Evolutionary conservation across 2,329 filamentous ascomycete species (phyloP).

Genomic region (Chaetomium olivaceum): DNA sequence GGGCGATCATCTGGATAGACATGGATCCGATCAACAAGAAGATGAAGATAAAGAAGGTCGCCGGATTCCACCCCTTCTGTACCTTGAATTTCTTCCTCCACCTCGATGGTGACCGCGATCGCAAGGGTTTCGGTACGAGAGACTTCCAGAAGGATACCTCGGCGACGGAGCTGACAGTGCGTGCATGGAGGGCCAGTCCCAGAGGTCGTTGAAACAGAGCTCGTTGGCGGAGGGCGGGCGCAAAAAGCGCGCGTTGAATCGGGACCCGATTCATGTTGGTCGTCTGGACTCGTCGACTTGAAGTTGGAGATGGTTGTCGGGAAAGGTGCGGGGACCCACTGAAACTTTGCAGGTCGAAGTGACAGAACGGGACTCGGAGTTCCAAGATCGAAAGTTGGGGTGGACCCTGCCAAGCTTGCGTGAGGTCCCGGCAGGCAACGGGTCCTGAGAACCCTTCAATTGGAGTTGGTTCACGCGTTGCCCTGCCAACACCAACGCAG

Average conservation of each 20-base stretch:
- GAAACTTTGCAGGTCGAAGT: slow-evolving; percentile 16
- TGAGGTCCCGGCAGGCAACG: slow-evolving; percentile 10
- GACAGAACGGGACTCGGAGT: too few species aligned
- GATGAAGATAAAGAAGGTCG: slow-evolving; percentile 78
- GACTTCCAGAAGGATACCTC: slow-evolving; percentile 64
- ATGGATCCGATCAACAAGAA: slow-evolving; percentile 91
- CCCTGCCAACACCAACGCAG: slow-evolving; percentile 27
- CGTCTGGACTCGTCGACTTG: not conserved
- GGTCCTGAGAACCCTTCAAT: not conserved
- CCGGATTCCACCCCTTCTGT: slow-evolving; percentile 73
- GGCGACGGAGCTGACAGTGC: slow-evolving; percentile 29
- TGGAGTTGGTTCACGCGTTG: slow-evolving; percentile 21
- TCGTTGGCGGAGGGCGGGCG: slow-evolving; percentile 19
- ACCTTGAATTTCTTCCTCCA: slow-evolving; percentile 46
- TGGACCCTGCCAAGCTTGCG: not conserved
- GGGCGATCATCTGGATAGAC: slow-evolving; percentile 85
- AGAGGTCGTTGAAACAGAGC: slow-evolving; percentile 8
- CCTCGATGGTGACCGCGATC: slow-evolving; percentile 41
- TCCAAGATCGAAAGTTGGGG: not conserved
- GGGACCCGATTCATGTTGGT: slow-evolving; percentile 18
- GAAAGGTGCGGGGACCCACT: slow-evolving; percentile 19
- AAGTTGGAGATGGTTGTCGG: slow-evolving; percentile 1
- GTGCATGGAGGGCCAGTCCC: slow-evolving; percentile 1
- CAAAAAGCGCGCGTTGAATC: slow-evolving; percentile 13
- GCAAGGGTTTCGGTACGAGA: slow-evolving; percentile 67